phyloP scores from a whole-genome alignment of 2,329 filamentous ascomycete genomes.

The Leptographium radiaticola region DNA sequence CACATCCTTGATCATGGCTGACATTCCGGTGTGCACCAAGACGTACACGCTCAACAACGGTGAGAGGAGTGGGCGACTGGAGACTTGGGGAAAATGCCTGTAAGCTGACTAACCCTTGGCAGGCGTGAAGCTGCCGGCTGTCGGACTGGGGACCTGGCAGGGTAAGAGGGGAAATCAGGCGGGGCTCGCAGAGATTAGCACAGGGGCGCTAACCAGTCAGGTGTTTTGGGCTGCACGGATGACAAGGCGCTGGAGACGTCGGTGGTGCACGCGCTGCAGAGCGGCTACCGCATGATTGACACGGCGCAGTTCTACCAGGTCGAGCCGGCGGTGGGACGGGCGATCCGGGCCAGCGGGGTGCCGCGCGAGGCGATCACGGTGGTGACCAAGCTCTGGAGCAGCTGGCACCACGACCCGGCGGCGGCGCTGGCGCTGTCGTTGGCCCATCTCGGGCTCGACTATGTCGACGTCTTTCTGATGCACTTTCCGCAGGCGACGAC shows the following conservation, averaged over 20 bases:
- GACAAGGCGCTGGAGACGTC: background rate
- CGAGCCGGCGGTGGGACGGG: conserved; percentile 51
- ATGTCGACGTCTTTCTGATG: conserved; percentile 52
- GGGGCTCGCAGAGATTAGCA: background rate
- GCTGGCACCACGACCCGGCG: conserved; percentile 48
- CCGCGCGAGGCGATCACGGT: conserved; percentile 52
- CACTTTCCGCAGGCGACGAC: conserved; percentile 34
- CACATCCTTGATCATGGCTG: background rate
- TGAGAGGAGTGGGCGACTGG: background rate
- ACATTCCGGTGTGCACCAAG: background rate
- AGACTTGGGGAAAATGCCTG: background rate
- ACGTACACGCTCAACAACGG: background rate
- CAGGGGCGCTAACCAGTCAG: background rate
- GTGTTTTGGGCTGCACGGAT: background rate
- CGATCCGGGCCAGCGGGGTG: conserved; percentile 41
- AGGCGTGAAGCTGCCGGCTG: background rate
- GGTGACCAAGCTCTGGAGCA: conserved; percentile 43
- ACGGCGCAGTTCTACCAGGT: conserved; percentile 47
- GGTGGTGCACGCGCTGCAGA: conserved; percentile 6
- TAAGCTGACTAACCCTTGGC: background rate
- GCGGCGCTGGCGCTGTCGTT: conserved; percentile 43
- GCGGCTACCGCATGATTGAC: conserved; percentile 38
- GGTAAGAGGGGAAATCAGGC: background rate
- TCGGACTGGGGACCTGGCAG: conserved; percentile 8
- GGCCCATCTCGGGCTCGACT: conserved; percentile 44